These are phyloP conservation scores for Stentor roeselii DNA, from an alignment of 73 alveolate species.

Conservation along the genomic window DNA sequence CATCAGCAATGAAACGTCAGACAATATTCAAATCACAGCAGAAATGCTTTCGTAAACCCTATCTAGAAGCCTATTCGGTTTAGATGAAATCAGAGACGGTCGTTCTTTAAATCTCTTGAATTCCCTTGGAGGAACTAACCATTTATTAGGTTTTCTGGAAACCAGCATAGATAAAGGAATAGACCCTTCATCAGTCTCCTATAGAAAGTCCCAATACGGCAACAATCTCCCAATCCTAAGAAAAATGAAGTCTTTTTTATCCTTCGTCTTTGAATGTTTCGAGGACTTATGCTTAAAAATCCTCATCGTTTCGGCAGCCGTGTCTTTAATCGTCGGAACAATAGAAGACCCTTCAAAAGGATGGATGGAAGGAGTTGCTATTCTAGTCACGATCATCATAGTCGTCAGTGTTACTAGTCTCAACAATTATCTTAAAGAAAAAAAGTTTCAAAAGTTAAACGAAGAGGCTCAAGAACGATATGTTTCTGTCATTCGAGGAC, in stretches of 20 bases:
- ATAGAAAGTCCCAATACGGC: constrained; percentile 30
- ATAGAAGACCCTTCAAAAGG: constrained; percentile 85
- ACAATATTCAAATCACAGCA: too few relatives aligned
- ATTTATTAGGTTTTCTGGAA: constrained; percentile 47
- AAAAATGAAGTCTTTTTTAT: constrained; percentile 33
- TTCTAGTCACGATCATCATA: constrained; percentile 81
- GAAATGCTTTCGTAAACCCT: neutral
- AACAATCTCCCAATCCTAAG: constrained; percentile 34
- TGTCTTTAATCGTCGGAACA: constrained; percentile 87
- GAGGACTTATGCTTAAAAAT: constrained; percentile 92
- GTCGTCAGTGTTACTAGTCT: constrained; percentile 86
- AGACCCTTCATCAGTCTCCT: neutral
- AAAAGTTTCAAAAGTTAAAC: constrained; percentile 79
- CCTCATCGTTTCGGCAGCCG: constrained; percentile 88
- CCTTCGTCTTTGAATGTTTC: constrained; percentile 72
- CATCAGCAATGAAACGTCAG: too few relatives aligned
- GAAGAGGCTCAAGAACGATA: constrained; percentile 72
- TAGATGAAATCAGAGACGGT: constrained; percentile 1
- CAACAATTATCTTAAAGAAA: constrained; percentile 84
- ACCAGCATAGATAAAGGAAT: constrained; percentile 52
- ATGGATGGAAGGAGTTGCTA: constrained; percentile 98
- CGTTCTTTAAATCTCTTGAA: constrained; percentile 24
- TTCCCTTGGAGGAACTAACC: constrained; percentile 61
- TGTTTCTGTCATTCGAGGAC: constrained; percentile 77
- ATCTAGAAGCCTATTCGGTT: neutral